Base-by-base conservation (phyloP, 495 filamentous ascomycete species). In the Penicillium salamii region DNA sequence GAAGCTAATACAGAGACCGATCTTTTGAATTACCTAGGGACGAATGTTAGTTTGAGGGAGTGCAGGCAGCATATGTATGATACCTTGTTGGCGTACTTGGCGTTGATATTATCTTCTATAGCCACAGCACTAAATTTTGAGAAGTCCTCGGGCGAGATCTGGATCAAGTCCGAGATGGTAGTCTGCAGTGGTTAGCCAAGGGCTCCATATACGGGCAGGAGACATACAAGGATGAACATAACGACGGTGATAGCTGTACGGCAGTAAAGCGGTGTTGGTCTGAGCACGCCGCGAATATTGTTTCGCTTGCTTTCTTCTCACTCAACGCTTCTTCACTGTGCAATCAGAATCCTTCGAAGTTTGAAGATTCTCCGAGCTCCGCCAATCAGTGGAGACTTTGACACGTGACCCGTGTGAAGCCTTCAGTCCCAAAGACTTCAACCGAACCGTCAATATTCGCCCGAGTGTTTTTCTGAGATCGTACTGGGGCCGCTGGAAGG, bases 41-140 rank as follows among this genome's bases (percentile, higher is more conserved):
- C 21, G 7, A 23, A 3, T 17, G 24, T 56, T 24, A 57, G 55
- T 19, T 49, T 49, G 18, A 37, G 38, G 13, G 13, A 15, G 2
- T 12, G 12, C 28, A 33, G 42, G 5, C 7, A 24, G n/a, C 11
- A 18, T 4, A n/a, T 42, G 40, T 7, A 2, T 48, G 74, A 48
- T 42, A 90, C 87, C 68, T 90, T 92, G 74, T 98, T 95, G 43
- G 92, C 83, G 68, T 96, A 98, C 71, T 97, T 98, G 47, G 82
- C 79, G 58, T 97, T 96, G 71, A 98, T 91, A 53, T 88, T 89
- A 66, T 97, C 91, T 68, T 96, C 89, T 50, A 98, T 84, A 2
- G 89, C 88, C 28, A 86, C 78, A 5, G 75, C 72, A 57, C 87
- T 91, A 39, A 83, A 78, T 58, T 90, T 92, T 29, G 81, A 73